A percentile compares a stretch with the other conserved stretches of the same genome.
Evolutionary conservation across 2,329 filamentous ascomycete species (phyloP).

Genomic region (Sporothrix dimorphospora): DNA sequence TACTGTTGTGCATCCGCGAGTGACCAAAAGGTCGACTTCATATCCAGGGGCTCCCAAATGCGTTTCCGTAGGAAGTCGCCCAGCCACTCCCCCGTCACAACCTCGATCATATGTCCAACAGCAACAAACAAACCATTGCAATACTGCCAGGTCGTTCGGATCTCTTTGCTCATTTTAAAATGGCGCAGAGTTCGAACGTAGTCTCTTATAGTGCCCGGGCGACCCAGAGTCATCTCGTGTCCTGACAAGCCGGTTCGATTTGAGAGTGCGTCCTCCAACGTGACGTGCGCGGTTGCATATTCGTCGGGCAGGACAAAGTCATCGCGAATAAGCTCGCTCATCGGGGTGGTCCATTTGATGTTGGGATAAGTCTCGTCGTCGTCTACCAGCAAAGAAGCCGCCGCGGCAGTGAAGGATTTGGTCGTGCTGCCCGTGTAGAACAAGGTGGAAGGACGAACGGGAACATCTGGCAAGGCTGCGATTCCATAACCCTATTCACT

Average conservation of each 20-base stretch:
- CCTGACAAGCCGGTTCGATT: not conserved
- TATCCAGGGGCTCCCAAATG: not conserved
- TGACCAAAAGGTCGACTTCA: not conserved
- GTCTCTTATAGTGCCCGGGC: not conserved
- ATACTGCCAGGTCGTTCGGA: not conserved
- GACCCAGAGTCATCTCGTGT: not conserved
- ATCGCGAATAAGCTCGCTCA: not conserved
- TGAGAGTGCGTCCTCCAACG: not conserved
- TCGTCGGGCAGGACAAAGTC: constrained; percentile 7
- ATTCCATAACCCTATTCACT: not conserved
- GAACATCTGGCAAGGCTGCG: not conserved
- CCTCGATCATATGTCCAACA: not conserved
- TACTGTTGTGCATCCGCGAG: not conserved
- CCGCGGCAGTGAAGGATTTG: not conserved
- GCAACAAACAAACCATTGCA: not conserved
- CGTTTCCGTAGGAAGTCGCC: not conserved
- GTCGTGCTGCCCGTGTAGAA: constrained; percentile 9
- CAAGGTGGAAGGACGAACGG: not conserved
- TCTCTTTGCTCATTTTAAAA: not conserved
- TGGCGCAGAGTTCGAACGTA: not conserved
- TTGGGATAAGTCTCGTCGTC: not conserved
- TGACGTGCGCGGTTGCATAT: not conserved
- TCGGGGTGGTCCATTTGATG: not conserved
- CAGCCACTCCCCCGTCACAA: not conserved
- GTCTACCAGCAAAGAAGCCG: not conserved